Conservation (phyloP, 306 rosid species). For the Cucurbita ficifolia region DNA sequence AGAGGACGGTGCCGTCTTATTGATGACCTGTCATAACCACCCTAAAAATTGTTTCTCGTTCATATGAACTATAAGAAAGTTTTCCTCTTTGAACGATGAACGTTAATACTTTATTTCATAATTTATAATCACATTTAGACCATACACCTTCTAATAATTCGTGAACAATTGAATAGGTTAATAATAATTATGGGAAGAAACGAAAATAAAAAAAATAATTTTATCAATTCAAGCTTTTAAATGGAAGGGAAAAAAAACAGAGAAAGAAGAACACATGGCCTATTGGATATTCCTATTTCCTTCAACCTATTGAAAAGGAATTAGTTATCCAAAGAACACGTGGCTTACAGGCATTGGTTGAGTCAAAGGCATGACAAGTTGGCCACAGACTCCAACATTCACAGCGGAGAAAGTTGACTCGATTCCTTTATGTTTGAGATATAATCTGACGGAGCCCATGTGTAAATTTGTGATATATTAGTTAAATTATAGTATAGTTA, state of each 20-base stretch:
- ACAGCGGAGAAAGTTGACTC: neutral
- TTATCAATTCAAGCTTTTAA: neutral
- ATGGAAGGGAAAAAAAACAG: neutral
- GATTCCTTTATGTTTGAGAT: neutral
- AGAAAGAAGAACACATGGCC: neutral
- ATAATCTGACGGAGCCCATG: neutral
- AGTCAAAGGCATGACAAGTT: neutral
- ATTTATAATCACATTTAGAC: neutral
- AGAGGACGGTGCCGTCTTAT: neutral
- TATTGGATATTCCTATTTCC: neutral
- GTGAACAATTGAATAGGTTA: neutral
- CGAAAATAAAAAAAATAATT: too few species aligned
- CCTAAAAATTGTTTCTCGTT: neutral
- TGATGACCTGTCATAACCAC: neutral
- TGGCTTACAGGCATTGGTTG: neutral
- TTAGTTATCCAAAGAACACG: neutral
- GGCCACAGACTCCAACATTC: neutral
- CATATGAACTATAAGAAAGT: too few species aligned
- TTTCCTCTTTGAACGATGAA: neutral
- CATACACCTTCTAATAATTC: neutral
- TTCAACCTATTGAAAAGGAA: neutral
- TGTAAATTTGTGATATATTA: too few species aligned
- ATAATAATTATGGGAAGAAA: neutral
- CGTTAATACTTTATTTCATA: neutral
- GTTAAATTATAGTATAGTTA: too few species aligned